Evolutionary conservation across 2,329 filamentous ascomycete species (phyloP).

Genomic region (Zymoseptoria tritici): DNA sequence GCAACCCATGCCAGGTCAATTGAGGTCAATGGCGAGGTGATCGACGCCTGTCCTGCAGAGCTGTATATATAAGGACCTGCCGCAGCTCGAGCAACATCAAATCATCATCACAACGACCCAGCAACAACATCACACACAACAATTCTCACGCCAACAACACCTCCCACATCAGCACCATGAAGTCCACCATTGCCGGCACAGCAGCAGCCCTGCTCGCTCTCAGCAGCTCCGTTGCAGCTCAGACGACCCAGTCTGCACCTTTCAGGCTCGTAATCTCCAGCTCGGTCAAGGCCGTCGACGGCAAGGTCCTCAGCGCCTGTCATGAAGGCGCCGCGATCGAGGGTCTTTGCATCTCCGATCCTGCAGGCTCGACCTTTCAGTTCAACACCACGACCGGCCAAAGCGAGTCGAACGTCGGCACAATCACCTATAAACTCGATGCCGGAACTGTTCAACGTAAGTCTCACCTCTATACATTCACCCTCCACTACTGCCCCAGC

Average conservation of each 20-base stretch:
- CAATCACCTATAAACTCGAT: slow-evolving; percentile 24
- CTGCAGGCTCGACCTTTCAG: slow-evolving; percentile 8
- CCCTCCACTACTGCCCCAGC: not conserved
- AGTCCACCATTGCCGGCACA: slow-evolving; percentile 5
- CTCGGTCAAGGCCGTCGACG: slow-evolving; percentile 32
- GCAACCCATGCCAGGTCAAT: not conserved
- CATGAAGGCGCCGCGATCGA: slow-evolving; percentile 45
- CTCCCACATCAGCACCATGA: slow-evolving; percentile 5
- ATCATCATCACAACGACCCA: not conserved
- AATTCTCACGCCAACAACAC: not conserved
- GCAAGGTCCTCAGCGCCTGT: slow-evolving; percentile 35
- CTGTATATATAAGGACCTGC: not conserved
- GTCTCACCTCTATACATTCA: not conserved
- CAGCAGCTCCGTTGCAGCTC: slow-evolving; percentile 23
- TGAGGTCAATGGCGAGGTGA: not conserved
- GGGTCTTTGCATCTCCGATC: slow-evolving; percentile 33
- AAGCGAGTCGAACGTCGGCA: slow-evolving; percentile 28
- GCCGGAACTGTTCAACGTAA: slow-evolving; percentile 25
- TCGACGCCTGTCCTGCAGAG: not conserved
- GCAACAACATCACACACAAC: not conserved
- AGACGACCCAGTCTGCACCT: slow-evolving; percentile 33
- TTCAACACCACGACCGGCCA: slow-evolving; percentile 18
- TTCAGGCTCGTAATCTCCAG: slow-evolving; percentile 39
- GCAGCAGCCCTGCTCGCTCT: slow-evolving; percentile 15
- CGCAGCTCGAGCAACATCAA: not conserved